Base-by-base conservation (phyloP, 192 early-diverging fungal genomes). In the Irineochytrium annulatum region DNA sequence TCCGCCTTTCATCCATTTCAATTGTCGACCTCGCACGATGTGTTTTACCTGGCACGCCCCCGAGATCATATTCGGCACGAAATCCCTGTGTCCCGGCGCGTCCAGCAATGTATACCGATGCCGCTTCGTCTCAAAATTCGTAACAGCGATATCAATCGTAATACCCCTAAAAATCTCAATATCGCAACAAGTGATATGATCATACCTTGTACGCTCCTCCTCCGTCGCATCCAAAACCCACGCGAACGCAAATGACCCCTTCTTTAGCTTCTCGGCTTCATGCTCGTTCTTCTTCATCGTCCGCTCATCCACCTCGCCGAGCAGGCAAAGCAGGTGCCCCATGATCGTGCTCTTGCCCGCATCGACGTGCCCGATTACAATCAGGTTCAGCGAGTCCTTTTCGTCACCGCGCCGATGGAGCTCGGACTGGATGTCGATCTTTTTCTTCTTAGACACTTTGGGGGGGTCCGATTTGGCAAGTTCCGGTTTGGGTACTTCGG, bases 61-160 rank as follows among this genome's bases (percentile, higher is more conserved):
- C 1, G 88, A 87, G 60, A 99, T 97, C 95, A 99, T 98, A 67
- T 95, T 94, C n/a, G 97, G 95, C 51, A 99, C 88, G 72, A 99
- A 99, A 74, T 99, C 97, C 22, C 90, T 79, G 64, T 99, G 97
- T 2, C 97, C 97, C 1, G 97, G 97, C 1, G 95, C 92, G 67
- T 99, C 97, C 61, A 99, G 65, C 13, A 99, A 57, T 3, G 92
- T 96, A 59, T 95, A 95, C 30, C 76, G 70, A 20, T 86, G 77
- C 30, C 87, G 62, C 20, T 65, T 55, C 1, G 95, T 99, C 62
- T 89, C 82, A 69, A 99, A 99, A 55, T 86, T 79, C 29, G 80
- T 89, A 45, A 92, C 87, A 22, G 91, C 97, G 56, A 98, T 83
- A 60, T 99, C 95, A 78, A 98, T 99, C 0, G 97, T 99, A 39